Conservation (phyloP, 1,139 yeast species). For the Blastobotrys apis region DNA sequence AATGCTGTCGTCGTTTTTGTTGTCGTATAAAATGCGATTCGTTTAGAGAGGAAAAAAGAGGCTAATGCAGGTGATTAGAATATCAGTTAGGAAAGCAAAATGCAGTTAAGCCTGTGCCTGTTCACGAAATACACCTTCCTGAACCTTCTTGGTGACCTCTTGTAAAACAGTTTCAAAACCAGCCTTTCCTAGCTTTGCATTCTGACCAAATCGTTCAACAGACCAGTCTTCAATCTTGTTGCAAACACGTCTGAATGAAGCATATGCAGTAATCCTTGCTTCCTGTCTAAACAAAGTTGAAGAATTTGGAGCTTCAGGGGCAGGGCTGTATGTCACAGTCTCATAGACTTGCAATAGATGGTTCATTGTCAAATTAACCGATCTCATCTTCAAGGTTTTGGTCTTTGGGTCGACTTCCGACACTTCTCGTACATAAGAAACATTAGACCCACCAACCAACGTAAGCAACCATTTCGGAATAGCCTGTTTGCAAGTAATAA, state of each 20-base stretch:
- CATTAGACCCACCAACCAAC: conserved; percentile 68
- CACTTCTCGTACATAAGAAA: conserved; percentile 82
- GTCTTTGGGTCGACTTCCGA: conserved; percentile 71
- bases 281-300: conserved; percentile 70
- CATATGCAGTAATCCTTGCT: conserved; percentile 87
- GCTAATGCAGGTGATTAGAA: too few relatives aligned
- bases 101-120: too few relatives aligned
- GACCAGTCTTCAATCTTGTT: conserved; percentile 91
- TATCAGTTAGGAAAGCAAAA: too few relatives aligned
- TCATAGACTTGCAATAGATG: conserved; percentile 77
- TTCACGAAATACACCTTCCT: conserved; percentile 33
- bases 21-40: too few relatives aligned
- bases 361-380: conserved; percentile 83
- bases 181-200: conserved; percentile 71
- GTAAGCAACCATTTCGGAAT: conserved; percentile 78
- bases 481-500: conserved; percentile 84
- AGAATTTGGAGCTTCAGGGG: conserved; percentile 44
- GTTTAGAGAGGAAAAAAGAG: too few relatives aligned
- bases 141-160: conserved; percentile 44
- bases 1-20: too few relatives aligned
- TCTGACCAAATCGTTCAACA: conserved; percentile 80
- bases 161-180: conserved; percentile 82
- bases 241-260: conserved; percentile 62
- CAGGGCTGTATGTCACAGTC: conserved; percentile 75
- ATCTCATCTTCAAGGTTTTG: conserved; percentile 68